Percentiles rank a stretch among this genome's conserved stretches.
Conservation (phyloP, 805 yeast genomes). For the Allodekkera sacchari region DNA sequence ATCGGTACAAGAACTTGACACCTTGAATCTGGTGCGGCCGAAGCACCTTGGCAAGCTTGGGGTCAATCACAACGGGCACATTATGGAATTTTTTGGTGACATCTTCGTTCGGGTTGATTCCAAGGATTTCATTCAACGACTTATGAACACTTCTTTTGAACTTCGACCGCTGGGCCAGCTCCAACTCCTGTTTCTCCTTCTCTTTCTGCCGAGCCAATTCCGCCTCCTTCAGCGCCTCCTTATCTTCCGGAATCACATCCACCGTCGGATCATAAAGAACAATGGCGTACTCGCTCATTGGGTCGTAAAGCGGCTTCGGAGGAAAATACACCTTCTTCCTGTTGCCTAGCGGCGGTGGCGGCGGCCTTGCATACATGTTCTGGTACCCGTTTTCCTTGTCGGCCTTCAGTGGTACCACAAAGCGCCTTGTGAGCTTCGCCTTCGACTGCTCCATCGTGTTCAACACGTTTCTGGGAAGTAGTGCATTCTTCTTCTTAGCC, state of each 20-base stretch:
- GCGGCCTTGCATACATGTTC: constrained; percentile 30
- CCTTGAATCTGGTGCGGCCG: constrained; percentile 98
- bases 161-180: constrained; percentile 14
- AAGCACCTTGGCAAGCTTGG: constrained; percentile 68
- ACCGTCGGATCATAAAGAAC: constrained; percentile 94
- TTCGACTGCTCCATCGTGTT: constrained; percentile 34
- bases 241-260: constrained; percentile 39
- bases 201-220: constrained; percentile 19
- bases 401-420: constrained; percentile 52
- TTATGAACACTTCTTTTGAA: constrained; percentile 42
- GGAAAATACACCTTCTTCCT: constrained; percentile 57
- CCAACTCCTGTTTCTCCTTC: constrained; percentile 6
- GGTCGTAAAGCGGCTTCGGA: constrained; percentile 95
- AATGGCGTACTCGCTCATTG: constrained; percentile 85
- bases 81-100: constrained; percentile 52
- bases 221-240: constrained; percentile 22
- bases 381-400: constrained; percentile 26
- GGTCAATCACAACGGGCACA: constrained; percentile 96
- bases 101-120: constrained; percentile 49
- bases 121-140: constrained; percentile 72
- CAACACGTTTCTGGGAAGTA: constrained; percentile 45
- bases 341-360: constrained; percentile 85
- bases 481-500: constrained; percentile 45
- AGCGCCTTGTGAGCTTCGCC: constrained; percentile 36
- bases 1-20: constrained; percentile 79